Evolutionary conservation across 306 rosid genomes (phyloP).

Genomic region (Dryas drummondii): DNA sequence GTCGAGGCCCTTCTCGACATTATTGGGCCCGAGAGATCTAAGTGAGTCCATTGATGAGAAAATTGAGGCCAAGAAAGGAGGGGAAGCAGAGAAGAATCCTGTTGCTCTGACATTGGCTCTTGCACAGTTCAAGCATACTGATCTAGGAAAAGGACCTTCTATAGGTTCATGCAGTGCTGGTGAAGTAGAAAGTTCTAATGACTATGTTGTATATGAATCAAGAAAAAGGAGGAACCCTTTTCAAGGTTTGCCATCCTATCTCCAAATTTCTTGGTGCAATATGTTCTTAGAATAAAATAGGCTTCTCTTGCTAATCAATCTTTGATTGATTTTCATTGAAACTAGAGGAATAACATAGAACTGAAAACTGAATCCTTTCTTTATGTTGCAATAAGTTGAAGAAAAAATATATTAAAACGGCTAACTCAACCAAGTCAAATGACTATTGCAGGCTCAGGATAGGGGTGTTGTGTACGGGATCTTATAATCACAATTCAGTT

Average conservation of each 20-base stretch:
- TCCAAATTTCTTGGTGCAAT: not conserved
- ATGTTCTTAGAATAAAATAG: not conserved
- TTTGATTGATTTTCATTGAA: not conserved
- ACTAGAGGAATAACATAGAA: not conserved
- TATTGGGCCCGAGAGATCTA: slow-evolving; percentile 39
- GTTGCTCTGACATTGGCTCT: slow-evolving; percentile 44
- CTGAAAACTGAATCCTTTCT: not conserved
- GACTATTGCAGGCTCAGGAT: not conserved
- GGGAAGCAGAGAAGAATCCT: slow-evolving; percentile 32
- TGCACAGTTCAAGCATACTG: slow-evolving; percentile 59
- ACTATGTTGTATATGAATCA: slow-evolving; percentile 36
- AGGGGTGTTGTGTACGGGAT: not conserved
- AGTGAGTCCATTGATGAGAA: slow-evolving; percentile 23
- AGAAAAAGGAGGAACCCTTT: slow-evolving; percentile 61
- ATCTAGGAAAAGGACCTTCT: slow-evolving; percentile 32
- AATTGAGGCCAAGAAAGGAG: slow-evolving; percentile 31
- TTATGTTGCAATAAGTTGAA: not conserved
- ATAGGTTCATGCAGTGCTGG: slow-evolving; percentile 26
- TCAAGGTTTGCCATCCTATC: slow-evolving; percentile 51
- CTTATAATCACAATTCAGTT: not conserved
- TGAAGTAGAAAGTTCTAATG: slow-evolving; percentile 38
- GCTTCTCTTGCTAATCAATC: slow-evolving; percentile 1
- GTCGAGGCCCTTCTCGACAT: slow-evolving; percentile 64
- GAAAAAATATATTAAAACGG: not conserved
- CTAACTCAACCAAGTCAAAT: not conserved